phyloP scores from a whole-genome alignment of 2,329 filamentous ascomycete species.

The Trichoderma aggressivum region DNA sequence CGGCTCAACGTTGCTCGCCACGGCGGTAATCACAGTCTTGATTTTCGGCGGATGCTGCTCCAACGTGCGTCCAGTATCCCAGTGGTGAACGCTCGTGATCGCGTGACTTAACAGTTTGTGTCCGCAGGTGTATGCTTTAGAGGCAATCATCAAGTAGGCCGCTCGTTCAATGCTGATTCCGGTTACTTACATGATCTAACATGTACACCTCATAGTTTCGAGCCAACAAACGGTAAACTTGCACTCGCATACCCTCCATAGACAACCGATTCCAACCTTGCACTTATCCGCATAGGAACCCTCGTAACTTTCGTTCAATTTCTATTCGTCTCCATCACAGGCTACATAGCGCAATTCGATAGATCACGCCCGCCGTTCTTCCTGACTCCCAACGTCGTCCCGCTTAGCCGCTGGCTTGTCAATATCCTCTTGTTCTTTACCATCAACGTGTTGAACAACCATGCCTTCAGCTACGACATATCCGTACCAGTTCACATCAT shows the following conservation, averaged over 20 bases:
- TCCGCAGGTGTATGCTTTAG: conserved; percentile 85
- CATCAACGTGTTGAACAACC: conserved; percentile 96
- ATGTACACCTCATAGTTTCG: conserved; percentile 54
- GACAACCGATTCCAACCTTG: neutral
- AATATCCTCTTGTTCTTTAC: conserved; percentile 89
- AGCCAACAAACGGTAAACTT: conserved; percentile 71
- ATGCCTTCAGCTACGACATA: conserved; percentile 95
- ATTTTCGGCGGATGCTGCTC: conserved; percentile 97
- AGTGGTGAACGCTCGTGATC: neutral
- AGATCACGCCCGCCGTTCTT: conserved; percentile 65
- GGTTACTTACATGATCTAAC: neutral
- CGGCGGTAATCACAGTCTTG: conserved; percentile 68
- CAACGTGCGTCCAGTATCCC: conserved; percentile 60
- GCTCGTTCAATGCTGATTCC: neutral
- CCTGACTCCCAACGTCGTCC: conserved; percentile 73
- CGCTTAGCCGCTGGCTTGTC: conserved; percentile 77
- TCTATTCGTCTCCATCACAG: conserved; percentile 74
- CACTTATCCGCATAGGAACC: conserved; percentile 54
- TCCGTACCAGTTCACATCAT: conserved; percentile 97
- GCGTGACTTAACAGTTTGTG: neutral
- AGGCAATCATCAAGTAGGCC: conserved; percentile 87
- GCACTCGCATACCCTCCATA: neutral
- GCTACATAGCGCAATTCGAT: conserved; percentile 73
- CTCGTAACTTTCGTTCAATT: conserved; percentile 89
- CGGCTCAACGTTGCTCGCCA: conserved; percentile 44